Percentiles rank a stretch among this genome's conserved stretches.
phyloP scores from a whole-genome alignment of 805 yeast species.

The Candida gorgasii region DNA sequence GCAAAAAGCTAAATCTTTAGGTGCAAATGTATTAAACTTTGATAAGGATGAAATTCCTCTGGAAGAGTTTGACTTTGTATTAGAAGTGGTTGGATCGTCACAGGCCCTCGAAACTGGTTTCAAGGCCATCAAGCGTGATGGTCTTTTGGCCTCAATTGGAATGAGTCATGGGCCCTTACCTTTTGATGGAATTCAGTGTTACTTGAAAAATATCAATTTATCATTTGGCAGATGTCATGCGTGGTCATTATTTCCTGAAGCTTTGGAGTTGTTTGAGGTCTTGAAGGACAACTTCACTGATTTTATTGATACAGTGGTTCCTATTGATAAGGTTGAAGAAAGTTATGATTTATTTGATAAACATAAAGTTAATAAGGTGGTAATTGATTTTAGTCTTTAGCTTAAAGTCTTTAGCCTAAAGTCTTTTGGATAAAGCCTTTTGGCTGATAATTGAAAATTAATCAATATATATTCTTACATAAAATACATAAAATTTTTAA shows the following conservation, averaged over 20 bases:
- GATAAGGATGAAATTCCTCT: slow-evolving; percentile 42
- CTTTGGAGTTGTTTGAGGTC: slow-evolving; percentile 47
- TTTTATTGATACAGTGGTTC: slow-evolving; percentile 52
- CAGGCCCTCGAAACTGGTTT: slow-evolving; percentile 53
- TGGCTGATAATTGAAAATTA: too few species aligned
- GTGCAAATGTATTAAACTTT: slow-evolving; percentile 51
- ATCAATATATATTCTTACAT: too few species aligned
- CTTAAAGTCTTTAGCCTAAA: too few species aligned
- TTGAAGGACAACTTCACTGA: slow-evolving; percentile 46
- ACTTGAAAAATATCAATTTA: slow-evolving; percentile 53
- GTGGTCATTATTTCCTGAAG: slow-evolving; percentile 54
- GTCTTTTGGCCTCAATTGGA: slow-evolving; percentile 58
- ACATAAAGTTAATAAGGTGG: slow-evolving; percentile 57
- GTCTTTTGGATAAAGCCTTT: too few species aligned
- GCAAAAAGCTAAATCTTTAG: slow-evolving; percentile 44
- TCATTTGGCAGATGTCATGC: slow-evolving; percentile 68
- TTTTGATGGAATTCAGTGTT: slow-evolving; percentile 57
- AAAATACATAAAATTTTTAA: too few species aligned
- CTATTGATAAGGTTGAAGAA: slow-evolving; percentile 44
- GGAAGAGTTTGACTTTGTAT: slow-evolving; percentile 59
- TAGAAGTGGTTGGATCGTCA: slow-evolving; percentile 61
- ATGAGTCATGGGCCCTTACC: slow-evolving; percentile 61
- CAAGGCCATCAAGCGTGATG: slow-evolving; percentile 56
- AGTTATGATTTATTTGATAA: slow-evolving; percentile 54
- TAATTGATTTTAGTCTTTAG: slow-evolving; percentile 32